A percentile compares a stretch with the other conserved stretches of the same genome.
phyloP scores from a whole-genome alignment of 768 basidiomycete species.

The Tulasnella sp. region DNA sequence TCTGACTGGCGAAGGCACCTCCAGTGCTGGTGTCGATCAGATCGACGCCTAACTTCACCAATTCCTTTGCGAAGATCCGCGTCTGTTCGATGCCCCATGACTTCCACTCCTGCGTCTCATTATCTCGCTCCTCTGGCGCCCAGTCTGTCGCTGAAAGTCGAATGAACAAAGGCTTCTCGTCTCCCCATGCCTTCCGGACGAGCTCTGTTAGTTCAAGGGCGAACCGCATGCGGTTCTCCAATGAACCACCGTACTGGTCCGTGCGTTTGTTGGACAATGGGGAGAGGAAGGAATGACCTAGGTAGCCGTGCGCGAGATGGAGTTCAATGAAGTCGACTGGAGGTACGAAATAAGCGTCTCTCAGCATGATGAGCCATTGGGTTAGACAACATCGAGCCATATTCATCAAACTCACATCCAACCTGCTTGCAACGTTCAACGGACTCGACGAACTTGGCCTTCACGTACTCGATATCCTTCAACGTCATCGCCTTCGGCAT shows the following conservation, averaged over 20 bases:
- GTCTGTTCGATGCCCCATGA: constrained; percentile 76
- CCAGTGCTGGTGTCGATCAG: constrained; percentile 64
- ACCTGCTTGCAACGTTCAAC: constrained; percentile 44
- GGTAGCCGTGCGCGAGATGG: constrained; percentile 63
- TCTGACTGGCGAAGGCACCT: constrained; percentile 51
- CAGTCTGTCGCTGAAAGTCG: constrained; percentile 60
- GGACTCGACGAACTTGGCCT: constrained; percentile 48
- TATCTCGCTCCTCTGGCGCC: constrained; percentile 47
- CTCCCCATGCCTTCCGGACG: constrained; percentile 46
- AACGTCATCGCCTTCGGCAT: constrained; percentile 48
- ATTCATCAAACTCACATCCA: constrained; percentile 47
- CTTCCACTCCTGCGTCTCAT: constrained; percentile 44
- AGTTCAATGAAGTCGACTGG: constrained; percentile 64
- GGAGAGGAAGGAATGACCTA: constrained; percentile 54
- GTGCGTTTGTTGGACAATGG: constrained; percentile 62
- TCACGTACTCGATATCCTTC: constrained; percentile 43
- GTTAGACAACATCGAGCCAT: neutral
- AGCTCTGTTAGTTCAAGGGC: constrained; percentile 45
- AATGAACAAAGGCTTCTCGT: constrained; percentile 56
- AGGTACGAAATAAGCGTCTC: too few relatives aligned
- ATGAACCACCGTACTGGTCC: constrained; percentile 60
- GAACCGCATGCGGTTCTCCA: constrained; percentile 63
- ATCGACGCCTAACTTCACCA: constrained; percentile 56
- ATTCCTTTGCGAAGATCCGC: constrained; percentile 41
- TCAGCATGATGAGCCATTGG: too few relatives aligned